Conservation (phyloP, 768 basidiomycete species). For the Lactarius evosmus region DNA sequence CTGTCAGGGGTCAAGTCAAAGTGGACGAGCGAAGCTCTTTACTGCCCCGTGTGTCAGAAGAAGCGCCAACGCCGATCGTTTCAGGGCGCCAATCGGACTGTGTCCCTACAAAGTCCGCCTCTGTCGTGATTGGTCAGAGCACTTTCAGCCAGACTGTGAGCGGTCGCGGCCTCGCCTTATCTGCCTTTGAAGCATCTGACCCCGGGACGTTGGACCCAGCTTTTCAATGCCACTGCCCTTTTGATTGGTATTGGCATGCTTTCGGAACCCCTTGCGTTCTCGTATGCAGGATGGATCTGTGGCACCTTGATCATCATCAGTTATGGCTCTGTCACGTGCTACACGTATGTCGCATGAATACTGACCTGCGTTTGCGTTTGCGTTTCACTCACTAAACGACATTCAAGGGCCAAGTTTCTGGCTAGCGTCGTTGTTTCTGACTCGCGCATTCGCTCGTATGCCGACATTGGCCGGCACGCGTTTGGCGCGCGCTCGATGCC, state of each 20-base stretch:
- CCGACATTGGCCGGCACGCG: slow-evolving; percentile 86
- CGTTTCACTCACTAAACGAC: background rate
- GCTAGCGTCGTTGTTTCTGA: slow-evolving; percentile 73
- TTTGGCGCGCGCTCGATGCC: slow-evolving; percentile 73
- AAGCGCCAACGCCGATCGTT: background rate
- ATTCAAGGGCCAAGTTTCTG: slow-evolving; percentile 76
- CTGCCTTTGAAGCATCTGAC: background rate
- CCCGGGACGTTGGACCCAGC: slow-evolving; percentile 44
- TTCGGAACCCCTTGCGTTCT: slow-evolving; percentile 86
- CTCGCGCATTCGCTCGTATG: slow-evolving; percentile 70
- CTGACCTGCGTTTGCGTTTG: too few relatives aligned
- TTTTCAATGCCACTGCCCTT: slow-evolving; percentile 89
- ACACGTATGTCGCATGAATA: slow-evolving; percentile 60
- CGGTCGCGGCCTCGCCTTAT: background rate
- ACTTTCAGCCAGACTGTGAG: slow-evolving; percentile 31
- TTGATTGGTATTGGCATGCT: slow-evolving; percentile 87
- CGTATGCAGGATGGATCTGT: slow-evolving; percentile 84
- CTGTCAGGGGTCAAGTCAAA: background rate
- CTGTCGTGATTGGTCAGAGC: slow-evolving; percentile 22
- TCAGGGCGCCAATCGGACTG: background rate
- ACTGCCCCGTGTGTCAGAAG: slow-evolving; percentile 12
- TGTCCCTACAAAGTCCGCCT: background rate
- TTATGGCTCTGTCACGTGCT: slow-evolving; percentile 80
- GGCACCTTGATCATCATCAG: slow-evolving; percentile 72
- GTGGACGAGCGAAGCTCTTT: slow-evolving; percentile 19